These are phyloP conservation scores for Leptographium wingfieldii DNA, from an alignment of 2,329 filamentous ascomycete genomes.

Conservation along the genomic window DNA sequence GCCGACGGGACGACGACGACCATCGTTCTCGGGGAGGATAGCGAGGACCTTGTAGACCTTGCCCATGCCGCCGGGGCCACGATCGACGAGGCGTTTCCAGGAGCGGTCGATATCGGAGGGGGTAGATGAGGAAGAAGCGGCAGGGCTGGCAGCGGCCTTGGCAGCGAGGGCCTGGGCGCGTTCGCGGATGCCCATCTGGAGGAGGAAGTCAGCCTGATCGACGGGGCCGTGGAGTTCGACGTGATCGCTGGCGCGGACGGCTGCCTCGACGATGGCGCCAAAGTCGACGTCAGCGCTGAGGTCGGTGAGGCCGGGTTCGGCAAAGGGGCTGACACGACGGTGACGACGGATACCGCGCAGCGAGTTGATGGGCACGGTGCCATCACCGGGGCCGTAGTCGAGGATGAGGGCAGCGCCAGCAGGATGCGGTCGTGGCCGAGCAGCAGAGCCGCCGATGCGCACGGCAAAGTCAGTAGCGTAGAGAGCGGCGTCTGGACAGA, in stretches of 20 bases:
- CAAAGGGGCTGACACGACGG: conserved; percentile 64
- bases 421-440: conserved; percentile 44
- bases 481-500: conserved; percentile 75
- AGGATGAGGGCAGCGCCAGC: conserved; percentile 87
- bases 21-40: conserved; percentile 70
- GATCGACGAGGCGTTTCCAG: conserved; percentile 75
- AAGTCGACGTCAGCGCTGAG: conserved; percentile 93
- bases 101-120: conserved; percentile 54
- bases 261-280: conserved; percentile 69
- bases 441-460: conserved; percentile 61
- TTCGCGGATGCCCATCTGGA: conserved; percentile 70
- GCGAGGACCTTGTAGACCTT: conserved; percentile 89
- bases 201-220: conserved; percentile 69
- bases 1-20: conserved; percentile 67
- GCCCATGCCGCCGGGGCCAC: conserved; percentile 77
- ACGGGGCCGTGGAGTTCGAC: conserved; percentile 91
- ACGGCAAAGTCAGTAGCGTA: conserved; percentile 72
- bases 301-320: conserved; percentile 70
- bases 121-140: conserved; percentile 38
- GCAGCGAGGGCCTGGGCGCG: conserved; percentile 55
- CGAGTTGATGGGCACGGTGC: conserved; percentile 71
- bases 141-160: conserved; percentile 28
- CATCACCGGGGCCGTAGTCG: conserved; percentile 72
- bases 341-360: conserved; percentile 80
- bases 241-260: conserved; percentile 58